These are phyloP conservation scores for Neonectria hederae DNA, from an alignment of 2,329 filamentous ascomycete species.

Conservation along the genomic window DNA sequence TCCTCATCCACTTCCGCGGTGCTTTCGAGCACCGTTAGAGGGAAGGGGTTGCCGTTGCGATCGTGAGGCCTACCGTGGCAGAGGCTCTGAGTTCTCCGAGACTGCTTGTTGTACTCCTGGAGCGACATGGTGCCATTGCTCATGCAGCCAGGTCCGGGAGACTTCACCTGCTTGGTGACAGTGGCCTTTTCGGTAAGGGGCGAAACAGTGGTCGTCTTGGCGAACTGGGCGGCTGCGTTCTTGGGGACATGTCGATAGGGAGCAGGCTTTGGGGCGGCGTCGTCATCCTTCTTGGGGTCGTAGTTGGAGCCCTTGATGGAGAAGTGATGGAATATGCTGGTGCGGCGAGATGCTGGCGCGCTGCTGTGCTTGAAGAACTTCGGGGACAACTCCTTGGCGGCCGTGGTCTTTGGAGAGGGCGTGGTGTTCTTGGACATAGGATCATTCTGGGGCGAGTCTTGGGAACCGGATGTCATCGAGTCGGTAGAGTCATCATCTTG, in stretches of 20 bases:
- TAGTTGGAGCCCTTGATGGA: constrained; percentile 41
- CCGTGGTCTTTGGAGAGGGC: constrained; percentile 10
- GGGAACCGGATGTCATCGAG: constrained; percentile 30
- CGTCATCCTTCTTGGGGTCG: constrained; percentile 31
- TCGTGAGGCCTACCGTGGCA: constrained; percentile 43
- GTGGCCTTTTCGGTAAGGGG: constrained; percentile 44
- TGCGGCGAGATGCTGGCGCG: constrained; percentile 26
- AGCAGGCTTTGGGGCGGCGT: constrained; percentile 23
- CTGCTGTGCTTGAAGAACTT: constrained; percentile 7
- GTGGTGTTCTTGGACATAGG: neutral
- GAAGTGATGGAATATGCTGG: constrained; percentile 37
- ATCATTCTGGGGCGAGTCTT: neutral
- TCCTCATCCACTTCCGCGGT: constrained; percentile 47
- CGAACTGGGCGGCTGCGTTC: constrained; percentile 64
- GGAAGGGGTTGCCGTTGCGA: constrained; percentile 53
- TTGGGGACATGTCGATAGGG: constrained; percentile 62
- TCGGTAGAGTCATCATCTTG: constrained; percentile 50
- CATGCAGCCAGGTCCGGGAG: constrained; percentile 28
- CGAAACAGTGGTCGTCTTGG: constrained; percentile 61
- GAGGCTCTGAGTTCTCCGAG: constrained; percentile 51
- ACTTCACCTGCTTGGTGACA: constrained; percentile 54
- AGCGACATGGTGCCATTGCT: constrained; percentile 44
- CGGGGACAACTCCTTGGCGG: constrained; percentile 11
- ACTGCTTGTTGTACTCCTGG: constrained; percentile 48
- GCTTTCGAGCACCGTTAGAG: constrained; percentile 51